Evolutionary conservation across 2,329 filamentous ascomycete genomes (phyloP), one percentile per base, ranked within the genome.

Genomic region (Beauveria varroae): DNA sequence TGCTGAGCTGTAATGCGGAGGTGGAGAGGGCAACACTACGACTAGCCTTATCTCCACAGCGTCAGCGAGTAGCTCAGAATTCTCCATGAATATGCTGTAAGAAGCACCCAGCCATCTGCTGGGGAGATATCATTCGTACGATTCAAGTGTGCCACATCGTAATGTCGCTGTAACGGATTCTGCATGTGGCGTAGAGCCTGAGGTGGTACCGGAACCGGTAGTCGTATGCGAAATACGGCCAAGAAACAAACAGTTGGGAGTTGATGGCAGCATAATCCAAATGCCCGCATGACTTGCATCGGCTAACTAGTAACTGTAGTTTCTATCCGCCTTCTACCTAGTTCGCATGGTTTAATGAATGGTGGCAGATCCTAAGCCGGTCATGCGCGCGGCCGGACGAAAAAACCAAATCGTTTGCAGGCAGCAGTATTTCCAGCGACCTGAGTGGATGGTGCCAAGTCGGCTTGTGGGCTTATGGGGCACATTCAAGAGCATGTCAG

Each of bases 381-480:
- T 14, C 12, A 37, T 37, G 12, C 34, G 12, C 12, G 12, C 12
- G 34, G 34, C 12, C 12, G 5, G 34, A 51, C 28, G 20, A 30
- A 30, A 30, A 47, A 46, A 40, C 8, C 41, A 43, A 28, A 53
- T 6, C 40, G 37, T 22, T 14, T 41, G 30, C 51, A 61, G 58
- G 58, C 58, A 55, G 58, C 58, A 61, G 58, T 43, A 61, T 61
- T 61, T 55, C 41, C 58, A 50, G 28, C 22, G 26, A 22, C 22
- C 28, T 55, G 41, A 61, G 34, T 61, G 58, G 58, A 43, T 18
- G 6, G 22, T 24, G 24, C 22, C 3, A n/a, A 30, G 18, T 2
- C 2, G 24, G 28, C n/a, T 0, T 46, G 28, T 49, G 43, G 43
- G 28, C 18, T 18, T 24, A 47, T 49, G 54, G 54, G n/a, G 41